These are phyloP conservation scores for Lactarius sanguifluus DNA, from an alignment of 768 basidiomycete genomes.

Conservation along the genomic window DNA sequence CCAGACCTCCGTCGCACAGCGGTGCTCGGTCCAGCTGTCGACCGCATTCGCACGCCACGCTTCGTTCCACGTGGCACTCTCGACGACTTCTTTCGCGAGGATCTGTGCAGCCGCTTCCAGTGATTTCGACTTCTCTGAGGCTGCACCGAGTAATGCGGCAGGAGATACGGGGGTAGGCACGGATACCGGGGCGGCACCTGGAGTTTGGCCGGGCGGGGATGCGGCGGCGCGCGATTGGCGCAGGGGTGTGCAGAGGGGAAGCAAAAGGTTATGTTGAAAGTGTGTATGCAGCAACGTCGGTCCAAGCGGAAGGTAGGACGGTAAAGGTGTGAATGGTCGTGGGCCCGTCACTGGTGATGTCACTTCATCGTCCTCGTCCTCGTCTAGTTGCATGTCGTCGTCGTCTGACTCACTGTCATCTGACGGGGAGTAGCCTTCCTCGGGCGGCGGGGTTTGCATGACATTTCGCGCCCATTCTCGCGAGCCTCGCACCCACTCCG, in stretches of 20 bases:
- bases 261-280: conserved; percentile 62
- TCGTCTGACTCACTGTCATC: conserved; percentile 42
- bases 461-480: conserved; percentile 48
- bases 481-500: conserved; percentile 43
- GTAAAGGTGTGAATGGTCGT: conserved; percentile 68
- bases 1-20: conserved; percentile 48
- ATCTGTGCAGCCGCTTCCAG: conserved; percentile 66
- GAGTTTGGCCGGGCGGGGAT: conserved; percentile 42
- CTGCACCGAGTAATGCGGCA: conserved; percentile 62
- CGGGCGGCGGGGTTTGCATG: conserved; percentile 31
- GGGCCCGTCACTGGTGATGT: conserved; percentile 38
- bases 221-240: conserved; percentile 57
- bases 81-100: conserved; percentile 67
- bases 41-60: conserved; percentile 52
- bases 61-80: conserved; percentile 68
- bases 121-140: conserved; percentile 63
- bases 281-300: conserved; percentile 65
- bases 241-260: conserved; percentile 61
- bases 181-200: conserved; percentile 44
- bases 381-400: conserved; percentile 39
- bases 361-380: conserved; percentile 33
- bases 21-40: conserved; percentile 29
- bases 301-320: conserved; percentile 68
- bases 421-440: conserved; percentile 37
- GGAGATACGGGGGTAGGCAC: conserved; percentile 87